Evolutionary conservation across 495 filamentous ascomycete genomes (phyloP), one percentile per base, ranked within the genome.

Genomic region (Jackrogersella multiformis): DNA sequence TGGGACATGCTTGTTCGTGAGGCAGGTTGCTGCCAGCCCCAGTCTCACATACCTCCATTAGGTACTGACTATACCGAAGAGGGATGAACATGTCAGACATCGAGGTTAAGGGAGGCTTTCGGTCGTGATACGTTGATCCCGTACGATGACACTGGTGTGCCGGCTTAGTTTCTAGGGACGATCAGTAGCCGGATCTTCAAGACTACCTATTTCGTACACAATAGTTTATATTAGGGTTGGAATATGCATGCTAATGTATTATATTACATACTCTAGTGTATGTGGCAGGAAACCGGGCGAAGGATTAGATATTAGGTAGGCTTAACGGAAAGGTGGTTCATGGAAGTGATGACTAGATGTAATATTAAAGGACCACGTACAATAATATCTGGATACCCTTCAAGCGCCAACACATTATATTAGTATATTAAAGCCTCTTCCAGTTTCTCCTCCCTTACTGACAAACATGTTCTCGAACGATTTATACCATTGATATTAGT

Each of bases 351-450:
- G 63, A 66, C 56, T 46, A 66, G 56, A 66, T 41, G 56, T 66
- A 55, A 66, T 61, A 61, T 66, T 66, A 66, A 66, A 66, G 56
- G 56, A 66, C 55, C 62, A 36, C 16, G 30, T 54, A 28, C n/a
- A 34, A 24, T 60, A 20, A 51, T 51, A 49, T 41, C 34, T 51
- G 28, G 36, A 36, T 52, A 26, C 9, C 15, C 35, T 53, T 21
- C 28, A 34, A 55, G 56, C 30, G 48, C 63, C 48, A 55, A 30
- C 60, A 30, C 30, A 28, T 18, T 12, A 28, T 45, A 42, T 45
- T 28, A 39, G 12, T 32, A 45, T 53, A 53, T 45, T 23, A 26
- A 52, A 30, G 35, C 24, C 46, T 5, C 30, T 21, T 38, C n/a
- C n/a, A n/a, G 42, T 16, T 26, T 55, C 53, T 55, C 48, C 54